These are phyloP conservation scores for Magnusiomyces sp. DNA, from an alignment of 1,139 yeast species.

Conservation along the genomic window DNA sequence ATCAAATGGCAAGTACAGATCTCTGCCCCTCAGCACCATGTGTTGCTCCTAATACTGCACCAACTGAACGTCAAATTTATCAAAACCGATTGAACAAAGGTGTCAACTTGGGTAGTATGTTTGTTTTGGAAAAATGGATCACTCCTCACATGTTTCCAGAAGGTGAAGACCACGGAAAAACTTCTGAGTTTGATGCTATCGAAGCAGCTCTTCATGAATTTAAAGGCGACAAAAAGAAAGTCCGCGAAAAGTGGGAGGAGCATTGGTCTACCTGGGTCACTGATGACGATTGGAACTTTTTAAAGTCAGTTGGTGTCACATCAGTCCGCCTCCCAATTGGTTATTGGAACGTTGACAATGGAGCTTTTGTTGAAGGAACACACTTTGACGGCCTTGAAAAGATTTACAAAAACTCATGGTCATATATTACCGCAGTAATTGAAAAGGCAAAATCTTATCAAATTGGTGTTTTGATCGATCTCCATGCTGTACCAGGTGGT, in stretches of 20 bases:
- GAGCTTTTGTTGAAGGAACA: constrained; percentile 48
- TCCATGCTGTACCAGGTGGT: constrained; percentile 89
- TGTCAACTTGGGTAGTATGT: constrained; percentile 78
- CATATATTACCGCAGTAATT: constrained; percentile 40
- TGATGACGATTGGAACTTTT: constrained; percentile 75
- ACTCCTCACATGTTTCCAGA: constrained; percentile 49
- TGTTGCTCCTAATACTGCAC: constrained; percentile 29
- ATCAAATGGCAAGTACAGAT: constrained; percentile 7
- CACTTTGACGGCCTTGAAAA: constrained; percentile 47
- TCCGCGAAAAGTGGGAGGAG: constrained; percentile 47
- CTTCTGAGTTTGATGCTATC: constrained; percentile 73
- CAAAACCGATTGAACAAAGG: constrained; percentile 69
- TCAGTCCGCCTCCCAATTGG: constrained; percentile 83
- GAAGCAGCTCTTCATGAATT: constrained; percentile 23
- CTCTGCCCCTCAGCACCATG: constrained; percentile 27
- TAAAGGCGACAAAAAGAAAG: constrained; percentile 42
- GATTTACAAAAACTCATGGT: constrained; percentile 72
- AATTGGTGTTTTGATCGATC: constrained; percentile 72
- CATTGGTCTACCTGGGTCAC: constrained; percentile 64
- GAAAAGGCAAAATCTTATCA: constrained; percentile 45
- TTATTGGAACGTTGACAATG: constrained; percentile 77
- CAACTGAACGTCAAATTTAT: constrained; percentile 46
- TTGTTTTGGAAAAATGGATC: constrained; percentile 63
- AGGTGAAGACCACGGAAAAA: constrained; percentile 41
- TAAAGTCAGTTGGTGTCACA: constrained; percentile 57